Percentiles rank a stretch among this genome's conserved stretches.
phyloP scores from a whole-genome alignment of 257 asterid species.

The Petunia secreta region DNA sequence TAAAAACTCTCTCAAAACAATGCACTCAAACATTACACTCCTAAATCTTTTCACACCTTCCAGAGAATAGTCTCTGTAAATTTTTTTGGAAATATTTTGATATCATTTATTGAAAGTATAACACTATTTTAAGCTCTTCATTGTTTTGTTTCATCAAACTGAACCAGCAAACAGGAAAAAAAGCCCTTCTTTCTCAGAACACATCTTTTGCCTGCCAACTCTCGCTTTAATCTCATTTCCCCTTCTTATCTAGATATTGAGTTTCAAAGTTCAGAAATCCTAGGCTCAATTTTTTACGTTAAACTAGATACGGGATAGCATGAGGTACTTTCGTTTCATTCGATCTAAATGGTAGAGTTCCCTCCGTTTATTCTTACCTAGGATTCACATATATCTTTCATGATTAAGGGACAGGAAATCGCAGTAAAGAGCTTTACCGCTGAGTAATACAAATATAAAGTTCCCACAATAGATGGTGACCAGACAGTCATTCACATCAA shows the following conservation, averaged over 20 bases:
- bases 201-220: neutral
- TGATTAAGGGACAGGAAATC: neutral
- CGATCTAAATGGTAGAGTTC: neutral
- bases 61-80: too few species aligned
- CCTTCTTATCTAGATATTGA: neutral
- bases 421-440: neutral
- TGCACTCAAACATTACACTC: too few species aligned
- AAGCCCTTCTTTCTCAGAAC: neutral
- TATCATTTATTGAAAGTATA: neutral
- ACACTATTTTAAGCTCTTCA: neutral
- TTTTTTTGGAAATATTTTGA: too few species aligned
- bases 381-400: neutral
- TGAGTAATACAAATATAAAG: neutral
- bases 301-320: neutral
- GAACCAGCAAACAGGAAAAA: neutral
- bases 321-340: neutral
- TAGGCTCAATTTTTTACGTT: neutral
- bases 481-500: neutral
- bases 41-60: too few species aligned
- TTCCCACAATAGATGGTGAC: neutral
- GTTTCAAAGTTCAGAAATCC: conserved; percentile 4
- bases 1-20: too few species aligned
- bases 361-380: neutral
- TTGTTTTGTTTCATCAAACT: neutral
- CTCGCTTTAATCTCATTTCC: neutral